These are phyloP conservation scores for Auriscalpium orientale DNA, from an alignment of 768 basidiomycete species.

Conservation along the genomic window DNA sequence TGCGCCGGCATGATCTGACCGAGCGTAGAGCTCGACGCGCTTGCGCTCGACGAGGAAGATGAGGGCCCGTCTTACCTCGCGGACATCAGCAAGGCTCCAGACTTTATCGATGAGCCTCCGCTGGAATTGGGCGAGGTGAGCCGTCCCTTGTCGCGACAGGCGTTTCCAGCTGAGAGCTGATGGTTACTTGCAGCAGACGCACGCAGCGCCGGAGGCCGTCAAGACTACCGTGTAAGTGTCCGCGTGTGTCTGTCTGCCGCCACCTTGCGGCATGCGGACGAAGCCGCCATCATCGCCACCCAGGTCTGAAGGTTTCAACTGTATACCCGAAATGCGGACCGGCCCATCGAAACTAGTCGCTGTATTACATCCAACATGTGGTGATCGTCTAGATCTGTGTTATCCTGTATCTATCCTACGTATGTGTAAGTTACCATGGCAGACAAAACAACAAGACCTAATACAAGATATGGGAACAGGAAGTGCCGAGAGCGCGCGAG, in stretches of 20 bases:
- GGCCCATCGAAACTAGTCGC: no score
- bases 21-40: constrained; percentile 78
- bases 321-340: no score
- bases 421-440: background rate
- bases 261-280: no score
- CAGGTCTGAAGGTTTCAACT: no score
- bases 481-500: no score
- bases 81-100: constrained; percentile 81
- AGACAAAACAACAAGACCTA: no score
- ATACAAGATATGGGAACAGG: no score
- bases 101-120: constrained; percentile 88
- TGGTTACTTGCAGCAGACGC: constrained; percentile 1
- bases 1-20: background rate
- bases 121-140: constrained; percentile 58
- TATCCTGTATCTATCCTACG: background rate
- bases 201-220: constrained; percentile 15
- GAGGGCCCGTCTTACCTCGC: constrained; percentile 85
- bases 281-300: no score
- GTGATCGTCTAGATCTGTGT: constrained; percentile 2
- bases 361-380: background rate
- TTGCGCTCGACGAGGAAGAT: constrained; percentile 87
- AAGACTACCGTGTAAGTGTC: constrained; percentile 22
- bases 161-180: background rate
- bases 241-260: no score
- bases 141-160: constrained; percentile 1